A percentile compares a stretch with the other conserved stretches of the same genome.
Evolutionary conservation across 305 asterid species (phyloP).

Genomic region (Euphrasia arctica): DNA sequence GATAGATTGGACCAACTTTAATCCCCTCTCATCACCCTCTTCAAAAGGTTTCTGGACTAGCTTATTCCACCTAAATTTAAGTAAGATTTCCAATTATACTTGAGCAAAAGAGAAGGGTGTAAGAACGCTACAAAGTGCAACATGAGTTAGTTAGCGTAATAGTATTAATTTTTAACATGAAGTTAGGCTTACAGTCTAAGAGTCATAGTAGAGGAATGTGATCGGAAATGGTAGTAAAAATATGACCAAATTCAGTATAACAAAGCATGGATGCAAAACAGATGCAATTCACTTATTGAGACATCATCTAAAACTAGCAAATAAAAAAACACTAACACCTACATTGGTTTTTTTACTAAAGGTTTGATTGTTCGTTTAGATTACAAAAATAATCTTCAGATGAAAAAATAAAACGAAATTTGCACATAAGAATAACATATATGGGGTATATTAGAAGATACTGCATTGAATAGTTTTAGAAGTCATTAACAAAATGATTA

Average conservation of each 20-base stretch:
- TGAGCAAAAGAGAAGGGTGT: conserved; percentile 16
- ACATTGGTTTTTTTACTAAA: too few species aligned
- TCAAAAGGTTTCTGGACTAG: conserved; percentile 97
- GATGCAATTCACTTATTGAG: conserved; percentile 10
- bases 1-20: conserved; percentile 81
- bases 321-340: neutral
- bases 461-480: too few species aligned
- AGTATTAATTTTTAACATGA: conserved; percentile 3
- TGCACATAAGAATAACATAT: neutral
- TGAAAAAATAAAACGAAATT: neutral
- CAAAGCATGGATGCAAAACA: conserved; percentile 17
- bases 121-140: conserved; percentile 11
- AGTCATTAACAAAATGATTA: too few species aligned
- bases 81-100: conserved; percentile 16
- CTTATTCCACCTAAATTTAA: conserved; percentile 77
- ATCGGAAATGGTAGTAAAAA: neutral
- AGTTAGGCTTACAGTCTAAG: conserved; percentile 9
- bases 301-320: neutral
- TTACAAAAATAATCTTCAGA: neutral
- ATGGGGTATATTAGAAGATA: too few species aligned
- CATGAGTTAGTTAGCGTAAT: conserved; percentile 2
- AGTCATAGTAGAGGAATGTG: conserved; percentile 17
- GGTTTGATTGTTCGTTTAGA: neutral
- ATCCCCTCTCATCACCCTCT: conserved; percentile 92
- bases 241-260: neutral